Base-by-base conservation (phyloP, 176 grass and related monocot species). In the Cymbopogon citratus region DNA sequence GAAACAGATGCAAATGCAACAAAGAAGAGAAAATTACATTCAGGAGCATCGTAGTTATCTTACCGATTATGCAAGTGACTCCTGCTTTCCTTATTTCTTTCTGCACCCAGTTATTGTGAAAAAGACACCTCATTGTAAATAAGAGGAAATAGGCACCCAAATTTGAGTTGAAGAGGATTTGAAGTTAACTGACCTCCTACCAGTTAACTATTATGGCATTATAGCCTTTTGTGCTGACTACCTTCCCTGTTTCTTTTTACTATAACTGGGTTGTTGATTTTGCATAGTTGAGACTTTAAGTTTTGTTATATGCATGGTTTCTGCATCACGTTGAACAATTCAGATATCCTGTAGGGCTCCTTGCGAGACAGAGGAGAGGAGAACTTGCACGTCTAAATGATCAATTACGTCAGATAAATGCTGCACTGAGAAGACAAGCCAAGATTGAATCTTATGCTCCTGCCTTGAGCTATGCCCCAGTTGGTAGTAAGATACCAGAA, bases 361-460 rank as follows among this genome's bases (percentile, higher is more conserved):
- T 99, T 83, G 97, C 97, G 9, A 86, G 97, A 78, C 93, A 99
- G 80, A 90, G 97, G 83, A 95, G 60, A 84, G 93, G 89, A 19
- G 96, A 99, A 72, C 85, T 99, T 65, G 86, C 86, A 76, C 81
- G 90, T 74, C 70, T 99, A 64, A 99, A 99, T 44, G 91, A 99
- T 86, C 97, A 99, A 62, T 70, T 99, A 33, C 87, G 92, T 26
- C 93, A 99, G 82, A 99, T 99, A 81, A 99, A 99, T 88, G 90
- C 91, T 67, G 93, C 97, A 61, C 74, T 99, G 44, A 91, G 89
- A 87, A 90, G 97, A 81, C 97, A 99, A 89, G 93, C 97, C 63
- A 99, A 99, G 80, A 95, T 95, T 27, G 97, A 96, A 81, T 99
- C 97, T 21, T 99, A 99, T 69, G 97, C 97, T 71, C 92, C 97